Percentiles rank a stretch among this genome's conserved stretches.
Evolutionary conservation across 352 stramenopile species (phyloP).

Genomic region (Pythium chondricola): DNA sequence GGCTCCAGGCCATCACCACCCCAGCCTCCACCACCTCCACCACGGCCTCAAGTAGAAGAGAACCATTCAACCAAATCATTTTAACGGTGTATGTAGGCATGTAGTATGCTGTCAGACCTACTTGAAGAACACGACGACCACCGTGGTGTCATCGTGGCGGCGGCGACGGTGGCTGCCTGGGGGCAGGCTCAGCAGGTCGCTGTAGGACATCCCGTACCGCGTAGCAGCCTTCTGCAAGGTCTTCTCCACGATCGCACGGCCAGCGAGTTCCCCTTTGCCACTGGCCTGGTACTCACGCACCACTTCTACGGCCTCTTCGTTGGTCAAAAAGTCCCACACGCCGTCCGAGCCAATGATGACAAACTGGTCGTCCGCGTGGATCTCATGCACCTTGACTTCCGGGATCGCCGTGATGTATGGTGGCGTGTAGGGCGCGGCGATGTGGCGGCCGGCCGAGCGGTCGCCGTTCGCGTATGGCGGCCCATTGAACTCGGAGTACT

Average conservation of each 20-base stretch:
- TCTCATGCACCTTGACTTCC: slow-evolving; percentile 56
- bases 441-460: slow-evolving; percentile 80
- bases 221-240: slow-evolving; percentile 74
- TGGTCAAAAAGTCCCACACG: slow-evolving; percentile 96
- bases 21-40: no score
- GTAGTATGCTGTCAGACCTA: no score
- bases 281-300: slow-evolving; percentile 57
- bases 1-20: no score
- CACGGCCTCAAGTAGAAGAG: no score
- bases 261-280: slow-evolving; percentile 67
- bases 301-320: slow-evolving; percentile 93
- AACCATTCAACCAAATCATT: no score
- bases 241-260: slow-evolving; percentile 68
- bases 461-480: slow-evolving; percentile 72
- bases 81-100: no score
- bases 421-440: slow-evolving; percentile 85
- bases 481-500: slow-evolving; percentile 92
- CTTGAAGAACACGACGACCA: slow-evolving; percentile 88
- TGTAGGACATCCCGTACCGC: slow-evolving; percentile 72
- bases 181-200: slow-evolving; percentile 76
- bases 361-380: slow-evolving; percentile 90
- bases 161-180: slow-evolving; percentile 74
- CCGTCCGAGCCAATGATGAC: slow-evolving; percentile 96
- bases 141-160: slow-evolving; percentile 92
- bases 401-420: slow-evolving; percentile 91